Conservation (phyloP, 2,329 filamentous ascomycete species). For the Cladosporium sp. region DNA sequence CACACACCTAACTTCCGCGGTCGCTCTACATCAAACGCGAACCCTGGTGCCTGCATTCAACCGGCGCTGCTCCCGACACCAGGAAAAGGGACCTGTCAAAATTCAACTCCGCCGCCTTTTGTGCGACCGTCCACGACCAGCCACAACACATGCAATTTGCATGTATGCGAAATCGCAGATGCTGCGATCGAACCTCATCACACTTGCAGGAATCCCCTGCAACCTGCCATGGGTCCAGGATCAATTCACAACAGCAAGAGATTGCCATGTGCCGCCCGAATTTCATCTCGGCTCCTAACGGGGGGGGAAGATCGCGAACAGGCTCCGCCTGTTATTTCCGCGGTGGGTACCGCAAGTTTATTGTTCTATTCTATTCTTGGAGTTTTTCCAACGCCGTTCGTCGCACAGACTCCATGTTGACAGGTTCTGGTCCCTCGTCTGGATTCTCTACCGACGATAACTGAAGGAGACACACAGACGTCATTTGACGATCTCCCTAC, state of each 20-base stretch:
- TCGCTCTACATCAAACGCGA: background rate
- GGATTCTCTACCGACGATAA: background rate
- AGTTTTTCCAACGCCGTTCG: background rate
- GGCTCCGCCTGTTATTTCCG: background rate
- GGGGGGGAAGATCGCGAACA: background rate
- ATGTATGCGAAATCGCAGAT: background rate
- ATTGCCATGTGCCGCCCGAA: background rate
- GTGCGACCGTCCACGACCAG: background rate
- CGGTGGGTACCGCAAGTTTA: background rate
- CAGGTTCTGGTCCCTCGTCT: background rate
- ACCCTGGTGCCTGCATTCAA: background rate
- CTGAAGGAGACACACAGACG: background rate
- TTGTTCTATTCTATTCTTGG: background rate
- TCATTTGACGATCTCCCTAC: background rate
- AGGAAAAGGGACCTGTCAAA: background rate
- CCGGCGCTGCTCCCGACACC: background rate
- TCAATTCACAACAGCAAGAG: background rate
- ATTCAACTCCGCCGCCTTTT: background rate
- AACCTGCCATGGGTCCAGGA: background rate
- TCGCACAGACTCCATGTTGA: background rate
- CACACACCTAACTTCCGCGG: background rate
- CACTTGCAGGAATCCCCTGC: background rate
- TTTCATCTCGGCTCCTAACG: background rate
- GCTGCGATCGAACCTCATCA: background rate
- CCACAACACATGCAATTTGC: background rate